Base-by-base conservation (phyloP, 2,329 filamentous ascomycete genomes). In the Microascus cirrosus region DNA sequence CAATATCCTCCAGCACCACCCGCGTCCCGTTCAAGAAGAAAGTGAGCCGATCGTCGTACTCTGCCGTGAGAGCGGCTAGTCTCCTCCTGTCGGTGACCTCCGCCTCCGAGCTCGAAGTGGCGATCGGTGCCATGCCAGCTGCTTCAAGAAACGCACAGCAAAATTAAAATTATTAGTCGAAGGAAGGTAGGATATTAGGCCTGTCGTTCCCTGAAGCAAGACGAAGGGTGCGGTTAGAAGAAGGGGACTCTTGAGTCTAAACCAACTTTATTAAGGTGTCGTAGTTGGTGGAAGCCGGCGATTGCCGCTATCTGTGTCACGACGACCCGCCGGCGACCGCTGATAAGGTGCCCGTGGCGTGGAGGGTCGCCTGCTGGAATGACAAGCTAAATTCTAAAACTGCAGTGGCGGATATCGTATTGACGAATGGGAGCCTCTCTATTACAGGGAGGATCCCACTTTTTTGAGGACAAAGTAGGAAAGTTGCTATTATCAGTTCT, bases 1-100 rank as follows among this genome's bases (percentile, higher is more conserved):
- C 92, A 56, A 94, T 84, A 13, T 89, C 82, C 63, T 96, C 92
- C 18, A 99, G 76, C 1, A 87, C 82, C 18, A 97, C 88, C 63
- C 86, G 89, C 2, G 93, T 96, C 61, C 94, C 94, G 69, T 99
- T 99, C 56, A 99, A 83, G 69, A 91, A 97, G 77, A 97, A 97
- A 20, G 87, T 82, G 60, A 97, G 77, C 1, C 89, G 93, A 70
- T 96, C 90, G 66, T 96, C 87, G 71, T 90, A 97, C 53, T 79
- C 72, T 57, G 86, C 84, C 1, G 89, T 94, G 55, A 96, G 72
- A 22, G 60, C 45, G 18, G 22, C 20, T 10, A 57, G 55, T n/a
- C 48, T 28, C 6, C 48, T 34, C 55, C 32, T 32, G 32, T 56
- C 55, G 55, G 55, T 34, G 32, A 57, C 24, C 32, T 51, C 42